A percentile compares a stretch with the other conserved stretches of the same genome.
These are phyloP conservation scores for Passalora sequoiae DNA, from an alignment of 2,329 filamentous ascomycete genomes.

Conservation along the genomic window DNA sequence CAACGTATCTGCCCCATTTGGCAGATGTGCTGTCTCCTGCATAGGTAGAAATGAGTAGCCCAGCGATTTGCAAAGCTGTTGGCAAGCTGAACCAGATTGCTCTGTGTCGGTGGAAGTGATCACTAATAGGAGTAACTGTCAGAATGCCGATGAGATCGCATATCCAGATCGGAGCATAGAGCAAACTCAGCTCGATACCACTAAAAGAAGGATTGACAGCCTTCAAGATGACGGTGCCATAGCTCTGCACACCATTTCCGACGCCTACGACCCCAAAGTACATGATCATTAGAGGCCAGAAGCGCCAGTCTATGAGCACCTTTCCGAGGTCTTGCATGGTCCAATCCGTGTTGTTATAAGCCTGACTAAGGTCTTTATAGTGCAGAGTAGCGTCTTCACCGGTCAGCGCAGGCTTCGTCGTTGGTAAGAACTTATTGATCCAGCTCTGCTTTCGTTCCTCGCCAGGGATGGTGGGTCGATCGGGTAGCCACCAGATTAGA, in stretches of 20 bases:
- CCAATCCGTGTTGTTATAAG: conserved; percentile 74
- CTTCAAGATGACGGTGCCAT: conserved; percentile 79
- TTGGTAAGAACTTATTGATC: conserved; percentile 61
- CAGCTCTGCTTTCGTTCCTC: conserved; percentile 49
- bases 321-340: conserved; percentile 61
- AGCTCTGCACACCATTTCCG: conserved; percentile 83
- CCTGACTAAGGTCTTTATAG: conserved; percentile 73
- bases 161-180: conserved; percentile 90
- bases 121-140: conserved; percentile 76
- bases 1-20: conserved; percentile 80
- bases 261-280: conserved; percentile 94
- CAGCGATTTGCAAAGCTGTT: conserved; percentile 72
- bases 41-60: conserved; percentile 75
- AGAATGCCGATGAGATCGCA: conserved; percentile 77
- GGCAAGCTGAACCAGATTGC: conserved; percentile 76
- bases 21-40: conserved; percentile 52
- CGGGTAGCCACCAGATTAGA: conserved; percentile 86
- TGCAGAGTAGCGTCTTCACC: conserved; percentile 76
- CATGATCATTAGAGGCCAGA: conserved; percentile 84
- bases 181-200: conserved; percentile 68
- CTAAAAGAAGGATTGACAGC: conserved; percentile 70
- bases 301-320: conserved; percentile 77
- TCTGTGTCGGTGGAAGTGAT: conserved; percentile 76
- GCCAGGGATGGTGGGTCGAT: conserved; percentile 72
- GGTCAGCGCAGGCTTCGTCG: conserved; percentile 63